Evolutionary conservation across 805 yeast species (phyloP), one percentile per base, ranked within the genome.

Genomic region (Candida nanaspora): DNA sequence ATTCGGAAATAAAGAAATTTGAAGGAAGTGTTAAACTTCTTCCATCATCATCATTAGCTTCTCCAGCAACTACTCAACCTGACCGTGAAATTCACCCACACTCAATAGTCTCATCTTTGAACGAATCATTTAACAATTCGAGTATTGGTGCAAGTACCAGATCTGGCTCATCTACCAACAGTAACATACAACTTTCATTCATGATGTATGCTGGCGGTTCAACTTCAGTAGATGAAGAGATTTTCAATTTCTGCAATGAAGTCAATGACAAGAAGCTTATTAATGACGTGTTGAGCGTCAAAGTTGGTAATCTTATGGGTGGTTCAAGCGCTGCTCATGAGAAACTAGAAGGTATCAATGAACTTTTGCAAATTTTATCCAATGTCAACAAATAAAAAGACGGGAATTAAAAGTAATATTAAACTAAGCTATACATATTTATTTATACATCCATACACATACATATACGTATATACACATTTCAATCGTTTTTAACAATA

Each of bases 321-420:
- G 40, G 43, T 7, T 37, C 50, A 3, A 53, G 61, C 2, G 70
- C 73, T 37, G 91, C 93, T 1, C 72, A 66, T 23, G 80, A 73
- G 42, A 78, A 77, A 35, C 76, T 82, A 21, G 70, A 72, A 44
- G 93, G 93, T 50, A 72, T 80, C 46, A 84, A 83, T 52, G 86
- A 82, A 50, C 63, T 85, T 35, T 70, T 83, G 50, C 66, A 70
- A 16, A 63, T 83, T 28, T 62, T 83, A 25, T 47, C 59, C 2
- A 48, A 40, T 38, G 53, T 46, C 5, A 46, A 35, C 5, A 13
- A 18, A 25, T 16, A 31, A 18, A 32, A 6, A 23, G 11, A 8
- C 7, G 11, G n/a, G n/a, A n/a, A n/a, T n/a, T n/a, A n/a, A n/a
- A n/a, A n/a, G n/a, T n/a, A n/a, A n/a, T n/a, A n/a, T n/a, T n/a